Evolutionary conservation across 768 basidiomycete genomes (phyloP).

Genomic region (Vishniacozyma victoriae): DNA sequence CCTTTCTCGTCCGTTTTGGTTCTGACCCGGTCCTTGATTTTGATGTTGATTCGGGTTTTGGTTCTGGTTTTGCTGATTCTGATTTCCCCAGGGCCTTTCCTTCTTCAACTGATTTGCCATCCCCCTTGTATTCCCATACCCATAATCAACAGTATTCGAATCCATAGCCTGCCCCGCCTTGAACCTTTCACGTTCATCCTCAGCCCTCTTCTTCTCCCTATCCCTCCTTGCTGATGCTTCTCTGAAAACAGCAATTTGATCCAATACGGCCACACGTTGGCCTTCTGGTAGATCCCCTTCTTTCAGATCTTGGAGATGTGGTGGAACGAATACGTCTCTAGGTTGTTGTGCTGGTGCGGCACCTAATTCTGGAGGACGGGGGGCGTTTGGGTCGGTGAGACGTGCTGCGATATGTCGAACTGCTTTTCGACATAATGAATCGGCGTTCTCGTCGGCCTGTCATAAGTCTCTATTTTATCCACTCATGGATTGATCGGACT

Average conservation of each 20-base stretch:
- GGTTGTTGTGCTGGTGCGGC: constrained; percentile 50
- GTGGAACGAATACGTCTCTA: constrained; percentile 57
- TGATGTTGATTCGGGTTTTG: constrained; percentile 1
- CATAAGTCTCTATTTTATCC: neutral
- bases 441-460: constrained; percentile 66
- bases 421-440: constrained; percentile 58
- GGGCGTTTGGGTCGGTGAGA: constrained; percentile 69
- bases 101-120: constrained; percentile 55
- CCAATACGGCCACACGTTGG: constrained; percentile 81
- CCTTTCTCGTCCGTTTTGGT: constrained; percentile 50
- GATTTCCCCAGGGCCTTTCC: constrained; percentile 1
- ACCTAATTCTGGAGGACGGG: too few species aligned
- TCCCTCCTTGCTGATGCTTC: constrained; percentile 88
- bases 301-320: constrained; percentile 93
- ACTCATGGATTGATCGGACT: constrained; percentile 37
- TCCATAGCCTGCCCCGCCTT: constrained; percentile 49
- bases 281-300: constrained; percentile 96
- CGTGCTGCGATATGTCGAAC: constrained; percentile 56
- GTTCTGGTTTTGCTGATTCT: neutral
- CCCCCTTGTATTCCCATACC: constrained; percentile 54
- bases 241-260: constrained; percentile 92
- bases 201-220: constrained; percentile 67
- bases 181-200: constrained; percentile 41
- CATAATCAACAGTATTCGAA: constrained; percentile 16
- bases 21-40: constrained; percentile 15